Base-by-base conservation (phyloP, 352 stramenopile species). In the Globisporangium mamillatum region DNA sequence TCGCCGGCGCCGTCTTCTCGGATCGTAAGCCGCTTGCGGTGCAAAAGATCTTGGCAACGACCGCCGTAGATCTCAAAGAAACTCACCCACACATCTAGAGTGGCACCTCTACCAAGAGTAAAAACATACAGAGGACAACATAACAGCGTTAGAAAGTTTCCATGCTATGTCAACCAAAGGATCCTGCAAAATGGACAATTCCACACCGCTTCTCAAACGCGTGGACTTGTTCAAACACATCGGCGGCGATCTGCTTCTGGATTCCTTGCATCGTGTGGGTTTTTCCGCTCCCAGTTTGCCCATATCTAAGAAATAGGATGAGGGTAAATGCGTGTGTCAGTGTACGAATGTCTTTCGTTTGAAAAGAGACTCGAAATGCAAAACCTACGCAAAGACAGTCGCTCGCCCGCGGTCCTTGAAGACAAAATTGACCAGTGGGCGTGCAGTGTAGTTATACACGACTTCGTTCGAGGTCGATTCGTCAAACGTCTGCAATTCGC, bases 31-130 rank as follows among this genome's bases (percentile, higher is more conserved):
- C 83, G 76, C 61, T 96, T 95, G 41, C 94, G 85, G 63, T 89
- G 82, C 48, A 99, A 75, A 22, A 99, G 72, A 74, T 99, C 97
- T 58, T 98, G 95, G 27, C 98, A 93, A 34, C 98, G 96, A 53
- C 95, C 95, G 0, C 97, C 95, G 65, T 99, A 99, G 54, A 99
- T 99, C 80, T 99, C 97, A 69, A 99, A 99, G 44, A 98, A 97
- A 38, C 91, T 98, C 59, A 98, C 86, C 55, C 87, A 93, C 9
- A 98, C 88, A 41, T 90, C 84, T 38, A 99, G 66, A 12, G 86
- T 71, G 44, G 86, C 77, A 29, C 76, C 82, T 3, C 78, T 86
- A 36, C 20, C 4, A 6, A 48, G 36, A 34, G 3, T 20, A 36
- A 68, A 27, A 54, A 59, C 7, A 46, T 12, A 22, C 8, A 38